Conservation (phyloP, 2,329 filamentous ascomycete species). For the Penicillium fuscoglaucum region DNA sequence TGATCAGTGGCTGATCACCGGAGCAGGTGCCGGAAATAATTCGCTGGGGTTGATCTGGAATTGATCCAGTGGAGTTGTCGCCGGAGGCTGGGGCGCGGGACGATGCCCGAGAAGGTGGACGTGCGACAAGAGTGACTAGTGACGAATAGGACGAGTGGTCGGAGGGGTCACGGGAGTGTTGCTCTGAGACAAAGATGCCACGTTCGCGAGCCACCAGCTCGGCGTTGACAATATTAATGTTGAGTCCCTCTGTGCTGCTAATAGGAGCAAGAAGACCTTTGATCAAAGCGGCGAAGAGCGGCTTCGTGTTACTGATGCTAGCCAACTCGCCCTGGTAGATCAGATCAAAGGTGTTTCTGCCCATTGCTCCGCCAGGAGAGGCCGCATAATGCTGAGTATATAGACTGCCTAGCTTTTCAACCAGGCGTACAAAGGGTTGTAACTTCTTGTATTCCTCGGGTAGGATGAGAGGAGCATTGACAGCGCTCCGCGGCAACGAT, state of each 20-base stretch:
- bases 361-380: constrained; percentile 41
- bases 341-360: constrained; percentile 71
- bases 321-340: constrained; percentile 76
- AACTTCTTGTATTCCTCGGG: constrained; percentile 77
- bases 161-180: constrained; percentile 60
- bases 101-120: constrained; percentile 36
- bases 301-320: constrained; percentile 70
- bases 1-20: constrained; percentile 58
- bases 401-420: constrained; percentile 76
- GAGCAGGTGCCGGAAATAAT: constrained; percentile 50
- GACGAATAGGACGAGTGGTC: constrained; percentile 65
- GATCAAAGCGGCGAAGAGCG: constrained; percentile 74
- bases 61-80: constrained; percentile 3
- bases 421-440: constrained; percentile 71
- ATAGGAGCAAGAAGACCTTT: constrained; percentile 73
- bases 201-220: constrained; percentile 72
- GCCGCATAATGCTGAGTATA: constrained; percentile 73
- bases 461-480: constrained; percentile 79
- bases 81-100: constrained; percentile 38
- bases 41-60: constrained; percentile 45
- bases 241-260: constrained; percentile 63
- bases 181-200: constrained; percentile 75
- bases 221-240: constrained; percentile 83
- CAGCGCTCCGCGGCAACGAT: constrained; percentile 71
- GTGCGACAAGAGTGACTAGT: constrained; percentile 67